Evolutionary conservation across 2,329 filamentous ascomycete genomes (phyloP), one percentile per base, ranked within the genome.

Genomic region (Alternaria gansuensis): DNA sequence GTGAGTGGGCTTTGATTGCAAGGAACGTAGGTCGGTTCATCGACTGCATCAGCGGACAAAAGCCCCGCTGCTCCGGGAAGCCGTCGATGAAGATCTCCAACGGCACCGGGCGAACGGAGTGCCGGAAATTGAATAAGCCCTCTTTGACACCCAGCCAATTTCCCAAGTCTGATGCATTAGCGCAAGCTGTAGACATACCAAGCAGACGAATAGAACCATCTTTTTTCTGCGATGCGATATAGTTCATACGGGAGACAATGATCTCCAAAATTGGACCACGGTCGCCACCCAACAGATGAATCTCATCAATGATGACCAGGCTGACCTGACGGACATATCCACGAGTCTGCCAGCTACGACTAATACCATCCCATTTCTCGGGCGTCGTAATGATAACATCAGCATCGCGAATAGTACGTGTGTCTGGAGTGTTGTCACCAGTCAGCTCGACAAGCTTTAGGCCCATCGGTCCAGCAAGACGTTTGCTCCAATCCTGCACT

Each of bases 351-450:
- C 96, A 99, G 73, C 92, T 96, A 85, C 95, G 91, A 69, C 92
- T 97, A 68, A 99, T 98, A 86, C 96, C 96, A 75, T 99, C 96
- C 95, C 95, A 99, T 77, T 99, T 99, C 80, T 99, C 95, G n/a
- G 95, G 96, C 0, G 96, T 99, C 0, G 95, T 99, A 70, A 99
- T 93, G 70, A 99, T 99, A 62, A 99, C 92, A 75, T 99, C 95
- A 3, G 95, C 95, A 74, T 98, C 90, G 68, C 93, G 88, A 69
- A 99, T 99, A 0, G 94, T 97, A 50, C 92, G 86, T 0, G 95
- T 99, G 74, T 99, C 95, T 0, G 96, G 96, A 0, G 96, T 99
- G 72, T 98, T 99, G 80, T 99, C 95, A 82, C 91, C 93, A 11
- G 96, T 99, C 81, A 99, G 82, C 79, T 99, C 95, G 14, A 99